A percentile compares a stretch with the other conserved stretches of the same genome.
These are phyloP conservation scores for Claviceps arundinis DNA, from an alignment of 2,329 filamentous ascomycete species.

Conservation along the genomic window DNA sequence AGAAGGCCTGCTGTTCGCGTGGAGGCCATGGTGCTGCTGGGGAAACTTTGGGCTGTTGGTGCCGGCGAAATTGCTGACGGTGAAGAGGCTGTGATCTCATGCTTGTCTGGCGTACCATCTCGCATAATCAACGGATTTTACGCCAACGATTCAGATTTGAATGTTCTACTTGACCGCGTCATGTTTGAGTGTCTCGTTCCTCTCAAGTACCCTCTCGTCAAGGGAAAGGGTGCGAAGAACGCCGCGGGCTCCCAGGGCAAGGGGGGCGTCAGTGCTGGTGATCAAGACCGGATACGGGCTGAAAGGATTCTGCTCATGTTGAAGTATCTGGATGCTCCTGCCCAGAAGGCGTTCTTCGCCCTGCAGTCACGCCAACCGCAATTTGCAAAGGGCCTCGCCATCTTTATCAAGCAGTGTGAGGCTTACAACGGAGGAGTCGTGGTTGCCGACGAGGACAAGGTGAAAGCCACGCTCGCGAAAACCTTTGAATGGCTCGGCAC, in stretches of 20 bases:
- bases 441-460: slow-evolving; percentile 53
- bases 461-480: slow-evolving; percentile 57
- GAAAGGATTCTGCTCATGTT: slow-evolving; percentile 76
- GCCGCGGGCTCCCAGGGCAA: slow-evolving; percentile 39
- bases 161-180: slow-evolving; percentile 70
- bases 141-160: slow-evolving; percentile 77
- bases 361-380: slow-evolving; percentile 67
- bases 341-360: slow-evolving; percentile 79
- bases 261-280: slow-evolving; percentile 33
- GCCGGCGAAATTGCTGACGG: slow-evolving; percentile 74
- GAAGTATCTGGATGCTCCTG: slow-evolving; percentile 60
- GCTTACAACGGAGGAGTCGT: slow-evolving; percentile 79
- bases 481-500: slow-evolving; percentile 61
- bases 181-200: slow-evolving; percentile 84
- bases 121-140: slow-evolving; percentile 81
- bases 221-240: slow-evolving; percentile 47
- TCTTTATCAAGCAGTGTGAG: slow-evolving; percentile 77
- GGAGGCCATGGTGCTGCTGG: slow-evolving; percentile 74
- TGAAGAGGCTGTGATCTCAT: slow-evolving; percentile 58
- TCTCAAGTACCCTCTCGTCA: slow-evolving; percentile 63
- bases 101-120: slow-evolving; percentile 72
- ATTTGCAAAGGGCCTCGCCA: slow-evolving; percentile 57
- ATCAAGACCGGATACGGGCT: slow-evolving; percentile 65
- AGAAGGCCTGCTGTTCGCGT: slow-evolving; percentile 68
- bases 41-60: slow-evolving; percentile 86